These are phyloP conservation scores for Pichia californica DNA, from an alignment of 805 yeast species.

Conservation along the genomic window DNA sequence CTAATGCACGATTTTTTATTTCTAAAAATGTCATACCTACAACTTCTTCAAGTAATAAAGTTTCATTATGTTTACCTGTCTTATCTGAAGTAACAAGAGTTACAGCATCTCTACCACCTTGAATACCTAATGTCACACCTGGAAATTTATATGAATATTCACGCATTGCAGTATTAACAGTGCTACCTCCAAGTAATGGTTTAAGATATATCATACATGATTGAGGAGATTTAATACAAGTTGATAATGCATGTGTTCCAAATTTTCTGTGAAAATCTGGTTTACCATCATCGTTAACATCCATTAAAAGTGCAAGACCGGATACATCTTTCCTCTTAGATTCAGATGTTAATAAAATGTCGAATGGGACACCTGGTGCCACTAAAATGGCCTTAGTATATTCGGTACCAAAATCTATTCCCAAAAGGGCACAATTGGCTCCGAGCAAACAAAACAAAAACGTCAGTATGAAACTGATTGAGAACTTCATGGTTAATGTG, in stretches of 20 bases:
- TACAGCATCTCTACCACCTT: slow-evolving; percentile 41
- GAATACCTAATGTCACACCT: slow-evolving; percentile 45
- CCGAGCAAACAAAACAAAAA: not conserved
- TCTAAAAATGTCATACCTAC: slow-evolving; percentile 77
- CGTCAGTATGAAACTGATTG: not conserved
- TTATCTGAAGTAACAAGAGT: slow-evolving; percentile 33
- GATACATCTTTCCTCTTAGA: slow-evolving; percentile 85
- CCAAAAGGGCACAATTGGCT: slow-evolving; percentile 59
- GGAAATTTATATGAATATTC: slow-evolving; percentile 51
- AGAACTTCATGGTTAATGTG: slow-evolving; percentile 11
- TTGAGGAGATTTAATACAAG: slow-evolving; percentile 68
- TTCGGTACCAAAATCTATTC: slow-evolving; percentile 86
- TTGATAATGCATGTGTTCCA: slow-evolving; percentile 68
- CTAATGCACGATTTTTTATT: slow-evolving; percentile 56
- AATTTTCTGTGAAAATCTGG: slow-evolving; percentile 62
- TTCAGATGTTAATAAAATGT: slow-evolving; percentile 82
- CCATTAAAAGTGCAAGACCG: slow-evolving; percentile 52
- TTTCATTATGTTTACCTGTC: slow-evolving; percentile 26
- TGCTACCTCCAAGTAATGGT: slow-evolving; percentile 58
- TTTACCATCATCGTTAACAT: slow-evolving; percentile 14
- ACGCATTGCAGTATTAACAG: slow-evolving; percentile 39
- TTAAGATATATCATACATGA: slow-evolving; percentile 64
- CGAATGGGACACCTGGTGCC: slow-evolving; percentile 87
- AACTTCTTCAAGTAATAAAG: slow-evolving; percentile 62
- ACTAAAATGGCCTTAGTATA: slow-evolving; percentile 80